Percentiles rank a stretch among this genome's conserved stretches.
These are phyloP conservation scores for Platanthera guangdongensis DNA, from an alignment of 106 monocot species.

Conservation along the genomic window DNA sequence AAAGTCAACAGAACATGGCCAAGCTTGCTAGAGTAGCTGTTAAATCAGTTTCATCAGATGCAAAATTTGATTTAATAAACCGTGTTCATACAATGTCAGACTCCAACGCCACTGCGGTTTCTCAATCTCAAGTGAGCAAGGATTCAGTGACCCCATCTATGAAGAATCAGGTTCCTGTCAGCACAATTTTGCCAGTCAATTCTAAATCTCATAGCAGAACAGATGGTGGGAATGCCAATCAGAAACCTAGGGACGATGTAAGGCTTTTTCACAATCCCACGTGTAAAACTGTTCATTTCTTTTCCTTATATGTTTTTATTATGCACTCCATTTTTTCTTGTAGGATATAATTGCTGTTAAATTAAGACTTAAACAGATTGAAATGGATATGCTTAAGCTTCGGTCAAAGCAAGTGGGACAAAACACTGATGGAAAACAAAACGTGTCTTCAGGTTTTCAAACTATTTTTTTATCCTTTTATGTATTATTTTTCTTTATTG, in stretches of 20 bases:
- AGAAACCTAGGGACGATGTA: constrained; percentile 31
- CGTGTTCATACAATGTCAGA: constrained; percentile 2
- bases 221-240: constrained; percentile 13
- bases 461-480: not conserved
- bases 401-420: constrained; percentile 42
- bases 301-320: not conserved
- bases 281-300: not conserved
- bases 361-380: constrained; percentile 45
- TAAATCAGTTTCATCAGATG: constrained; percentile 16
- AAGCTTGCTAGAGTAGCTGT: constrained; percentile 1
- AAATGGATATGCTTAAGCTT: constrained; percentile 61
- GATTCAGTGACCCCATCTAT: not conserved
- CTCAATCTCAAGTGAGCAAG: constrained; percentile 15
- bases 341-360: constrained; percentile 63
- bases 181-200: constrained; percentile 10
- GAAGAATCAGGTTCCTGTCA: constrained; percentile 9
- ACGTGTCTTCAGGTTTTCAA: constrained; percentile 14
- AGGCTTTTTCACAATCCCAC: constrained; percentile 9
- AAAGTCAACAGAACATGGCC: constrained; percentile 10
- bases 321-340: constrained; percentile 15
- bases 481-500: not conserved
- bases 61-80: constrained; percentile 2
- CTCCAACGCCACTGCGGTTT: constrained; percentile 2
- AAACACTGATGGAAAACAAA: constrained; percentile 20
- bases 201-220: constrained; percentile 14